A percentile compares a stretch with the other conserved stretches of the same genome.
These are phyloP conservation scores for Agmasoma carcini DNA, from an alignment of 371 early-diverging fungal species.

Conservation along the genomic window DNA sequence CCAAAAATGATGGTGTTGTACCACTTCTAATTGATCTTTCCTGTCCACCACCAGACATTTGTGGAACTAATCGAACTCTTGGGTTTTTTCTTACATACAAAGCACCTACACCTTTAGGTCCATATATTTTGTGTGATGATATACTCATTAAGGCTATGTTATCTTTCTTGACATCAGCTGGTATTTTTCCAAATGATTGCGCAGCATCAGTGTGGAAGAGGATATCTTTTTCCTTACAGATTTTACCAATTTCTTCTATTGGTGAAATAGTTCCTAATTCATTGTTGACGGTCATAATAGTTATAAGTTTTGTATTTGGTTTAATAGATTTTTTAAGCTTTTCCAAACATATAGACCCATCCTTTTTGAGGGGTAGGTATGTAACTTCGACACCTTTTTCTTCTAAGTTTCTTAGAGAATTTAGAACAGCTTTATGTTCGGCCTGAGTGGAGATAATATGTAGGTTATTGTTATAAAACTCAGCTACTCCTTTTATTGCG, in stretches of 20 bases:
- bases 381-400: conserved; percentile 86
- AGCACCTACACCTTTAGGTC: conserved; percentile 92
- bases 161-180: conserved; percentile 78
- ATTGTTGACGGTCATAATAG: conserved; percentile 94
- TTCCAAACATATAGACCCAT: conserved; percentile 64
- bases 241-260: conserved; percentile 69
- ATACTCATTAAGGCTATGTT: conserved; percentile 88
- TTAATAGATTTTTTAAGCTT: conserved; percentile 67
- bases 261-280: conserved; percentile 95
- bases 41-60: conserved; percentile 90
- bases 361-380: conserved; percentile 72
- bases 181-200: conserved; percentile 90
- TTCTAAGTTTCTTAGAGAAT: conserved; percentile 85
- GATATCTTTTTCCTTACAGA: conserved; percentile 47
- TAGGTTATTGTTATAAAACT: conserved; percentile 60
- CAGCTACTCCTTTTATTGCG: conserved; percentile 81
- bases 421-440: conserved; percentile 96
- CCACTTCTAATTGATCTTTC: conserved; percentile 92
- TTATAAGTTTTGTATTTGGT: conserved; percentile 73
- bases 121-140: conserved; percentile 94
- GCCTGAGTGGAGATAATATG: conserved; percentile 95
- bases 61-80: conserved; percentile 75
- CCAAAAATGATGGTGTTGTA: conserved; percentile 82
- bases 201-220: conserved; percentile 82
- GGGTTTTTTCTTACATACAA: conserved; percentile 84